Base-by-base conservation (phyloP, 2,329 filamentous ascomycete species). In the Curvularia eragrostidis region DNA sequence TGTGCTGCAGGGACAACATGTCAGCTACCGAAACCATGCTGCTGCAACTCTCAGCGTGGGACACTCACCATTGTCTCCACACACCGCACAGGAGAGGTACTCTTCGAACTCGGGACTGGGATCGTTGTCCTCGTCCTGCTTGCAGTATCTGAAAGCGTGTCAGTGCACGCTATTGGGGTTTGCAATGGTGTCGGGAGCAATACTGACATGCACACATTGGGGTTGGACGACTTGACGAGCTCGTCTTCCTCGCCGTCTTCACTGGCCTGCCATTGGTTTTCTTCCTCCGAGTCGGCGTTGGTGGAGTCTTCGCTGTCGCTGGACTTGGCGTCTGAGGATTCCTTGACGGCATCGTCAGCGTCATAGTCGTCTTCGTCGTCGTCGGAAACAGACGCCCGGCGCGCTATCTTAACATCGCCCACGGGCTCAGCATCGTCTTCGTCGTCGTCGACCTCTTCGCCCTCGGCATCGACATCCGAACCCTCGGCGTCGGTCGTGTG, bases 51-150 rank as follows among this genome's bases (percentile, higher is more conserved):
- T 42, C 26, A 15, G 5, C 39, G 36, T 43, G 34, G 56, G 44
- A 46, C 55, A 86, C 91, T 78, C 82, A 96, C 93, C 88, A 77
- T 92, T 90, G 73, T 94, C 90, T 64, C 88, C 88, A 77, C 94
- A 98, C 63, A 87, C 83, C 59, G 82, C 82, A 77, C 94, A 97
- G 51, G 88, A 81, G 59, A 97, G 81, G 74, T 89, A 92, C 57
- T 89, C 83, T 75, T 95, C 92, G 69, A 89, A 95, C 63, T 93
- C 91, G 64, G 91, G 90, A 63, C 85, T 88, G 1, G 91, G 91
- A 67, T 94, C 91, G 62, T 94, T 84, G 53, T 95, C 90, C 78
- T 96, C 91, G 64, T 91, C 88, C 74, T 91, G 84, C 55, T 88
- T 87, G 79, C 93, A 97, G 70, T 94, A 96, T 64, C 92, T 90